Conservation (phyloP, 192 early-diverging fungal species). For the Coemansia sp. region DNA sequence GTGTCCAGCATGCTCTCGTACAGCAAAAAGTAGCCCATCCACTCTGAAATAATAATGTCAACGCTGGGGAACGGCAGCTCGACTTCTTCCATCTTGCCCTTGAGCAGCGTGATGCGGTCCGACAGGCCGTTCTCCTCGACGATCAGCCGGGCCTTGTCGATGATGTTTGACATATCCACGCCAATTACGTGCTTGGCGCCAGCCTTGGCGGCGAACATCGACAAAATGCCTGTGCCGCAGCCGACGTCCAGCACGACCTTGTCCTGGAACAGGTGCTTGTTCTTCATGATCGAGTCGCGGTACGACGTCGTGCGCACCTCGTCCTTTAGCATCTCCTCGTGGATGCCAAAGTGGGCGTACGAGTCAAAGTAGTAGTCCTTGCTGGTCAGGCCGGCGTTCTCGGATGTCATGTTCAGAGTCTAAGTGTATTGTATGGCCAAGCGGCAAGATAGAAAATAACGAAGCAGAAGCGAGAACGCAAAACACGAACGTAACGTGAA, state of each 20-base stretch:
- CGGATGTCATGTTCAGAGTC: conserved; percentile 13
- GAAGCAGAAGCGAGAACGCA: neutral
- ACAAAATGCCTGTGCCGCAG: conserved; percentile 97
- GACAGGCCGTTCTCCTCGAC: conserved; percentile 92
- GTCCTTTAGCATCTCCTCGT: conserved; percentile 99
- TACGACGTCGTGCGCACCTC: conserved; percentile 91
- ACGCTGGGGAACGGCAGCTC: conserved; percentile 89
- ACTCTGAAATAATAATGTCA: conserved; percentile 99
- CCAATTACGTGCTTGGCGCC: conserved; percentile 94
- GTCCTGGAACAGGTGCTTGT: conserved; percentile 93
- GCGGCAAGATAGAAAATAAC: conserved; percentile 12
- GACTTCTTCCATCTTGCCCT: conserved; percentile 99
- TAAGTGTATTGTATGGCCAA: neutral
- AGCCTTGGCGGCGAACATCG: conserved; percentile 99
- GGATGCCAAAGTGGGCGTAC: conserved; percentile 92
- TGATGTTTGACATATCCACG: conserved; percentile 98
- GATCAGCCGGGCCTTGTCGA: conserved; percentile 90
- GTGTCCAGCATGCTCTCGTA: conserved; percentile 99
- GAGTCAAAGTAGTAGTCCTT: conserved; percentile 98
- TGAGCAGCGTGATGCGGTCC: conserved; percentile 81
- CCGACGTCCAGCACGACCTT: conserved; percentile 99
- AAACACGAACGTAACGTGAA: neutral
- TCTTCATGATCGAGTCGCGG: conserved; percentile 91
- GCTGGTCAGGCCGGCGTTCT: conserved; percentile 40
- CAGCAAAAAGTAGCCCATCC: conserved; percentile 99